phyloP scores from a whole-genome alignment of 1,284 basidiomycete genomes.

The Rhodotorula sp. region DNA sequence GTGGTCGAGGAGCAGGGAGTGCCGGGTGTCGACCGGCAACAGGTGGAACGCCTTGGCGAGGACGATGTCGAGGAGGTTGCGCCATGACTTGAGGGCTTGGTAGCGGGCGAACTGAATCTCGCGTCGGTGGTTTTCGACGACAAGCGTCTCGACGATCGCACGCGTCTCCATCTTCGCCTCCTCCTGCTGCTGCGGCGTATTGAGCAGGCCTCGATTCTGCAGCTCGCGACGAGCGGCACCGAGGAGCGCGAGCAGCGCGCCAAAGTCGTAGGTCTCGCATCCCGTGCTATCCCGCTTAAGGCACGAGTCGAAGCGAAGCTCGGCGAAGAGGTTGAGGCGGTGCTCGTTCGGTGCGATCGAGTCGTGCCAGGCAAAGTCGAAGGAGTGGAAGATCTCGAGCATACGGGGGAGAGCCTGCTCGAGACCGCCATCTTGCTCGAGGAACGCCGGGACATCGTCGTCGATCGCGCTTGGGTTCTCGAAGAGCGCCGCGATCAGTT shows the following conservation, averaged over 20 bases:
- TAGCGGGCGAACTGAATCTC: constrained; percentile 71
- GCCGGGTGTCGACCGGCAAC: constrained; percentile 72
- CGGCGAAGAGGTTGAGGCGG: constrained; percentile 66
- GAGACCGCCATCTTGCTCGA: constrained; percentile 58
- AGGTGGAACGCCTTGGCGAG: constrained; percentile 79
- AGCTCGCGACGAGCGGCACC: constrained; percentile 61
- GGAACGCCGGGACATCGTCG: constrained; percentile 23
- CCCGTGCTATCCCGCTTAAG: constrained; percentile 68
- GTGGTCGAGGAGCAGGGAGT: constrained; percentile 82
- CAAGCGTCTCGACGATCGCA: constrained; percentile 77
- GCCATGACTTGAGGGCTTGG: constrained; percentile 76
- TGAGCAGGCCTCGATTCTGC: constrained; percentile 66
- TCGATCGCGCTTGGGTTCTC: constrained; percentile 23
- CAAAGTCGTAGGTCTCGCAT: constrained; percentile 77
- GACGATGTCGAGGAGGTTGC: constrained; percentile 73
- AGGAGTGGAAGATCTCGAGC: constrained; percentile 79
- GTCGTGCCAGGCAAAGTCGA: constrained; percentile 86
- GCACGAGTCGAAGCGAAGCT: constrained; percentile 73
- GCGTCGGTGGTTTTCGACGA: constrained; percentile 79
- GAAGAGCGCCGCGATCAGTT: constrained; percentile 46
- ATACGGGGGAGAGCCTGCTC: constrained; percentile 79
- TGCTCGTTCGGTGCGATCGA: constrained; percentile 61
- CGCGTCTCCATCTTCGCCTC: constrained; percentile 67
- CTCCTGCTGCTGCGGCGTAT: constrained; percentile 63
- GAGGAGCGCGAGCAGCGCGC: constrained; percentile 66